These are phyloP conservation scores for Leccinum broughii DNA, from an alignment of 768 basidiomycete genomes.

Conservation along the genomic window DNA sequence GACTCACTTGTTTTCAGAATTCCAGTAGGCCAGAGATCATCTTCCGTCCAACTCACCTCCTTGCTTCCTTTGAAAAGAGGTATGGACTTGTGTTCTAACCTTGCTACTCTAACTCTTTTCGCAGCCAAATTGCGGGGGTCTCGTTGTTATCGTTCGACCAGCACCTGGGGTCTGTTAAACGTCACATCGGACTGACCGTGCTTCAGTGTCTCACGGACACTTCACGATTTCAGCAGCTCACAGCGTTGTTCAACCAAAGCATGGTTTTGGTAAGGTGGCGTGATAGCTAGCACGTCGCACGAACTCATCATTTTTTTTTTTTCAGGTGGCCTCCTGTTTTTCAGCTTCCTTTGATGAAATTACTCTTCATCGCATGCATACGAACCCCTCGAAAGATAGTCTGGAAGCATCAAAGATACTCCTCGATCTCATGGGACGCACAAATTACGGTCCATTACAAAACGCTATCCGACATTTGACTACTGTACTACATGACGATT, in stretches of 20 bases:
- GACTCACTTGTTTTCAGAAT: constrained; percentile 17
- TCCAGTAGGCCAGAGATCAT: constrained; percentile 42
- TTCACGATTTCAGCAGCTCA: constrained; percentile 45
- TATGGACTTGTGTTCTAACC: constrained; percentile 20
- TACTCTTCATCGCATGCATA: constrained; percentile 17
- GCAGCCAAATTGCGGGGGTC: constrained; percentile 44
- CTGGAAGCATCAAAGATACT: constrained; percentile 25
- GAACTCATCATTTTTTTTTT: constrained; percentile 6
- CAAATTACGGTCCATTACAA: constrained; percentile 37
- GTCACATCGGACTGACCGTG: constrained; percentile 38
- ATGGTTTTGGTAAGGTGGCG: constrained; percentile 41
- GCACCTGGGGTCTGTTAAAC: constrained; percentile 41
- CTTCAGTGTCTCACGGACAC: constrained; percentile 40
- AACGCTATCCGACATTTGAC: constrained; percentile 35
- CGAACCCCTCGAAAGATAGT: constrained; percentile 4
- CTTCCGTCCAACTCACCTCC: constrained; percentile 45
- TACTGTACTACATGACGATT: constrained; percentile 25
- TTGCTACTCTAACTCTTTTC: constrained; percentile 2
- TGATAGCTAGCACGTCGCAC: not conserved
- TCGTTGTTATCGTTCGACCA: constrained; percentile 41
- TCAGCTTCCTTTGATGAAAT: constrained; percentile 37
- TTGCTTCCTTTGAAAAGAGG: constrained; percentile 42
- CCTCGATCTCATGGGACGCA: constrained; percentile 34
- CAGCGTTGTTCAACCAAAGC: constrained; percentile 40
- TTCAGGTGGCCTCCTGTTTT: constrained; percentile 49